Evolutionary conservation across 345 rosid genomes (phyloP).

Genomic region (Brassica carinata): DNA sequence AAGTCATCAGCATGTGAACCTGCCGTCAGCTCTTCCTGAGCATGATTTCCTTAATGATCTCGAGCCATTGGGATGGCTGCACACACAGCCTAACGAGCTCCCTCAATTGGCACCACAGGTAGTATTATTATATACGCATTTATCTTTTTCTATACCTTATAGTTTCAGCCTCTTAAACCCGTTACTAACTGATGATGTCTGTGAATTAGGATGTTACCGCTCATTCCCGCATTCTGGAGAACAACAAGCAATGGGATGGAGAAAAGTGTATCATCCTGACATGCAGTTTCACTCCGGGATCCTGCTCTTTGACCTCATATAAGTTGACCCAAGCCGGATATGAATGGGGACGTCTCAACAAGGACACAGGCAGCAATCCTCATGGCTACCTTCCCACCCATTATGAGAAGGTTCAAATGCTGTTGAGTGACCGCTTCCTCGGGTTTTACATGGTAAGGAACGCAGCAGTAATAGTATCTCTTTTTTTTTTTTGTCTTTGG

Average conservation of each 20-base stretch:
- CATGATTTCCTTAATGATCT: slow-evolving; percentile 88
- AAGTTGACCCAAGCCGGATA: slow-evolving; percentile 94
- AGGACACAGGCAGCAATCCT: slow-evolving; percentile 94
- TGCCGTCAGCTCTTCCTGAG: slow-evolving; percentile 92
- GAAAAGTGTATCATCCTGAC: slow-evolving; percentile 95
- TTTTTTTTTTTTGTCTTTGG: neutral
- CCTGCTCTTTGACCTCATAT: slow-evolving; percentile 92
- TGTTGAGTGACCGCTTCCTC: slow-evolving; percentile 87
- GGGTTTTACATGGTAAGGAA: slow-evolving; percentile 97
- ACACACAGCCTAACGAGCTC: slow-evolving; percentile 98
- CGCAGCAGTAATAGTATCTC: neutral
- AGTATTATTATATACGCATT: neutral
- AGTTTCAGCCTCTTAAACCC: neutral
- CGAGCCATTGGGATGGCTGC: slow-evolving; percentile 99
- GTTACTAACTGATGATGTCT: neutral
- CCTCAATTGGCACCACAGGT: slow-evolving; percentile 98
- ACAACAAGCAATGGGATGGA: slow-evolving; percentile 98
- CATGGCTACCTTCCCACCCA: slow-evolving; percentile 97
- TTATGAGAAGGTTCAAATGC: slow-evolving; percentile 99
- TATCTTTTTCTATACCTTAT: neutral
- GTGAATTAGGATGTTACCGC: slow-evolving; percentile 67
- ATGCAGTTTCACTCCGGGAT: slow-evolving; percentile 99
- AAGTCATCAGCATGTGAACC: slow-evolving; percentile 77
- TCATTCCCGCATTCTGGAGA: slow-evolving; percentile 88
- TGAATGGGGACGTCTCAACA: slow-evolving; percentile 96